Evolutionary conservation across 1,139 yeast species (phyloP), one percentile per base, ranked within the genome.

Genomic region (Geotrichum carabidarum): DNA sequence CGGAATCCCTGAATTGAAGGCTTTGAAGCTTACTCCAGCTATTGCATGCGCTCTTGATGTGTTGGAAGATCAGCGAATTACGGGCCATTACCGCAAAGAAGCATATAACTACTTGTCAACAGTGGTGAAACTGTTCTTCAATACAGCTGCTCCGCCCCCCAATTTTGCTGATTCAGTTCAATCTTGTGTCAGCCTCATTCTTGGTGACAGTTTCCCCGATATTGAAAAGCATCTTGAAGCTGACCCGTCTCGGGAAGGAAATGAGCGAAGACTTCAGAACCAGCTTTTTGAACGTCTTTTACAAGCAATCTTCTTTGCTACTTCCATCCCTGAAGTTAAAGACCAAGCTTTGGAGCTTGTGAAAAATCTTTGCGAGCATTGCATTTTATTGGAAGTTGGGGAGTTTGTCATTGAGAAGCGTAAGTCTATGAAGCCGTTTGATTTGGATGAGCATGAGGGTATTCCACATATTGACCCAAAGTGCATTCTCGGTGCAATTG

Each of bases 21-120:
- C 91, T 0, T 76, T 93, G 34, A 83, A 93, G 0, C 76, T 93
- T 22, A 84, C 96, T 0, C 87, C 96, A 0, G 96, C 95, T 30
- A 77, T 93, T 2, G 78, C 81, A 44, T 80, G 93, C 4, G 97
- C 97, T 0, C 62, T 80, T 36, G 69, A 71, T 11, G 71, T 84
- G 22, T 71, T 91, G 51, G 88, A 85, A 58, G 91, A 88, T 63
- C 79, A 81, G 4, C 76, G 88, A 51, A 74, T 79, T 45, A 82
- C 84, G 59, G 67, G 75, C 1, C 89, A 84, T 63, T 87, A 88
- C 68, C 76, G 94, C 57, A 74, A 81, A 8, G 83, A 86, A 64
- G 95, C 98, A 0, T 91, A 80, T 74, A 78, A 81, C 53, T 86
- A 89, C 62, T 72, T 93, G 57, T 75, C 84, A 0, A 76, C 84